A percentile compares a stretch with the other conserved stretches of the same genome.
phyloP scores from a whole-genome alignment of 2,329 filamentous ascomycete genomes.

The Fusarium papillatum region DNA sequence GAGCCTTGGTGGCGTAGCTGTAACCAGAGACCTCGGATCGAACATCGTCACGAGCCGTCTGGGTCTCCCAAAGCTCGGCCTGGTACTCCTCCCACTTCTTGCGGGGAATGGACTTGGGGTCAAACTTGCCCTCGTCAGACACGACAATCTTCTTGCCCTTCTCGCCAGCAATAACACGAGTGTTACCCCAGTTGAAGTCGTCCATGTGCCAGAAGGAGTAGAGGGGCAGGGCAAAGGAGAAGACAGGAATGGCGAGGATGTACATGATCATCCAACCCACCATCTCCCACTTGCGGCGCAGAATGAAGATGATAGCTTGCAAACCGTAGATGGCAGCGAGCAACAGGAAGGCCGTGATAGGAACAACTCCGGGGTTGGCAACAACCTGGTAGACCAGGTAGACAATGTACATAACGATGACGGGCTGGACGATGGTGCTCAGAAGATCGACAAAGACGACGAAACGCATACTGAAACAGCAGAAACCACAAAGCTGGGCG shows the following conservation, averaged over 20 bases:
- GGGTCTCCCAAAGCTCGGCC: conserved; percentile 95
- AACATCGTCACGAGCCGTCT: conserved; percentile 85
- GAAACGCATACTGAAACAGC: conserved; percentile 99
- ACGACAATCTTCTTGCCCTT: conserved; percentile 93
- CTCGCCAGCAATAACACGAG: conserved; percentile 95
- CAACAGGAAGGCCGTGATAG: conserved; percentile 89
- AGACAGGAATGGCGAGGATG: conserved; percentile 90
- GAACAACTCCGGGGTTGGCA: conserved; percentile 74
- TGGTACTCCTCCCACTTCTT: conserved; percentile 99
- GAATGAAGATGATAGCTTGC: conserved; percentile 96
- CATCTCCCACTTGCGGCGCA: conserved; percentile 99
- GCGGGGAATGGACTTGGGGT: conserved; percentile 90
- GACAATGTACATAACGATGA: conserved; percentile 89
- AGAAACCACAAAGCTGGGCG: conserved; percentile 97
- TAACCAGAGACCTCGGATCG: conserved; percentile 93
- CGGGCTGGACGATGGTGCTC: conserved; percentile 92
- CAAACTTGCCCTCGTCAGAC: conserved; percentile 98
- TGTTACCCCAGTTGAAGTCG: conserved; percentile 99
- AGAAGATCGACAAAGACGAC: conserved; percentile 95
- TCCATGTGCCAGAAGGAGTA: conserved; percentile 99
- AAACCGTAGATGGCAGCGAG: conserved; percentile 97
- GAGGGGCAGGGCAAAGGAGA: conserved; percentile 89
- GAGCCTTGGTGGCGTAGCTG: conserved; percentile 91
- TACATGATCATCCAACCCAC: conserved; percentile 99
- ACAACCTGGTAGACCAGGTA: conserved; percentile 87